phyloP scores from a whole-genome alignment of 495 filamentous ascomycete species.

The Rhizodiscina lignyota region DNA sequence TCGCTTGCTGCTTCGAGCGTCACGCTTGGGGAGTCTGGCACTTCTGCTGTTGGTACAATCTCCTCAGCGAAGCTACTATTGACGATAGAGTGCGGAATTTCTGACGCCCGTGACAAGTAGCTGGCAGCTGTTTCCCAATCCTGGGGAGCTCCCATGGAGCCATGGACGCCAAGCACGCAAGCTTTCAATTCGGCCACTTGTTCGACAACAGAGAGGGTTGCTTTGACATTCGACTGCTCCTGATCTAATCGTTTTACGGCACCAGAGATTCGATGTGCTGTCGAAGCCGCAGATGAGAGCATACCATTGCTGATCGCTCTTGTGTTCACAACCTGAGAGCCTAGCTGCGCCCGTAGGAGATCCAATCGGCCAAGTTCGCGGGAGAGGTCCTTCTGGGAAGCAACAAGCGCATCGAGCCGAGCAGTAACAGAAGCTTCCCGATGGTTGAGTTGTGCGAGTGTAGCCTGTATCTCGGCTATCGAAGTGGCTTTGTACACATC shows the following conservation, averaged over 20 bases:
- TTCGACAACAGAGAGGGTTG: conserved; percentile 82
- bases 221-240: conserved; percentile 78
- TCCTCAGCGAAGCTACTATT: conserved; percentile 77
- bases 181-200: conserved; percentile 92
- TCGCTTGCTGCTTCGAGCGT: conserved; percentile 79
- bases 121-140: conserved; percentile 95
- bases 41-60: conserved; percentile 88
- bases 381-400: conserved; percentile 66
- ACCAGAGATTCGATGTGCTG: conserved; percentile 70
- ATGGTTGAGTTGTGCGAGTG: conserved; percentile 52
- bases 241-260: conserved; percentile 75
- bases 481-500: conserved; percentile 54
- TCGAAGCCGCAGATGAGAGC: conserved; percentile 67
- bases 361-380: conserved; percentile 79
- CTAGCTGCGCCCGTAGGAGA: conserved; percentile 71
- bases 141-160: conserved; percentile 92
- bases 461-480: conserved; percentile 59
- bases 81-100: conserved; percentile 63
- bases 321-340: conserved; percentile 72
- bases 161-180: conserved; percentile 86
- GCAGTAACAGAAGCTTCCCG: conserved; percentile 60
- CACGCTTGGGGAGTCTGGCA: conserved; percentile 75
- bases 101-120: conserved; percentile 67
- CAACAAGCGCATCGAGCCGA: conserved; percentile 57
- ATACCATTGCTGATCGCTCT: conserved; percentile 73